These are phyloP conservation scores for Candida neerlandica DNA, from an alignment of 1,139 yeast species.

Conservation along the genomic window DNA sequence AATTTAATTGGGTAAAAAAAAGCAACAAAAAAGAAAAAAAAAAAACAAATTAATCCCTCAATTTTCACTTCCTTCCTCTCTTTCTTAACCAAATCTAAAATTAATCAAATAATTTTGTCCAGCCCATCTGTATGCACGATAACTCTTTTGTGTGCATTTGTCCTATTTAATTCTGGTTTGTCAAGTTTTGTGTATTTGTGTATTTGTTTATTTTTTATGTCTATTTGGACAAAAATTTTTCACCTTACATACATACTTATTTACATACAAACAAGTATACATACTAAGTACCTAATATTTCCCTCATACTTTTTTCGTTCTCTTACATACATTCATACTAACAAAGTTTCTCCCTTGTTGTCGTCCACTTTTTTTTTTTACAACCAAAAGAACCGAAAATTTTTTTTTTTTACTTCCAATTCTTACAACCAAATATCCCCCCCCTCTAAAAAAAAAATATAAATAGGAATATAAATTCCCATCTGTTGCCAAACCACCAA, in stretches of 20 bases:
- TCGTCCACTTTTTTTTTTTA: neutral
- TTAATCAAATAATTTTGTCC: neutral
- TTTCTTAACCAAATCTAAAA: neutral
- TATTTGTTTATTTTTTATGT: constrained; percentile 1
- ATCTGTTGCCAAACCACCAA: neutral
- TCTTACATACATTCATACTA: neutral
- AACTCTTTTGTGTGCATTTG: neutral
- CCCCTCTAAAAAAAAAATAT: neutral
- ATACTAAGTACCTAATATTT: neutral
- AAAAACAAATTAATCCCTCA: constrained; percentile 2
- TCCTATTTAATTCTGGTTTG: neutral
- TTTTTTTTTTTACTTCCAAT: neutral
- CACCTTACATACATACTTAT: neutral
- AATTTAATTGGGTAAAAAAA: neutral
- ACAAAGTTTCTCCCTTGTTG: neutral
- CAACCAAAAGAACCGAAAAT: neutral
- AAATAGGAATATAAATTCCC: neutral
- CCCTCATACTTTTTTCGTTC: neutral
- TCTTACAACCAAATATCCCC: neutral
- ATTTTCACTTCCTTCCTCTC: no score
- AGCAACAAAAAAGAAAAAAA: neutral
- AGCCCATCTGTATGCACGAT: neutral
- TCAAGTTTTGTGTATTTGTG: neutral
- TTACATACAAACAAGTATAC: no score
- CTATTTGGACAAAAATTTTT: constrained; percentile 1